A percentile compares a stretch with the other conserved stretches of the same genome.
phyloP scores from a whole-genome alignment of 2,329 filamentous ascomycete species.

The Alternaria atra region DNA sequence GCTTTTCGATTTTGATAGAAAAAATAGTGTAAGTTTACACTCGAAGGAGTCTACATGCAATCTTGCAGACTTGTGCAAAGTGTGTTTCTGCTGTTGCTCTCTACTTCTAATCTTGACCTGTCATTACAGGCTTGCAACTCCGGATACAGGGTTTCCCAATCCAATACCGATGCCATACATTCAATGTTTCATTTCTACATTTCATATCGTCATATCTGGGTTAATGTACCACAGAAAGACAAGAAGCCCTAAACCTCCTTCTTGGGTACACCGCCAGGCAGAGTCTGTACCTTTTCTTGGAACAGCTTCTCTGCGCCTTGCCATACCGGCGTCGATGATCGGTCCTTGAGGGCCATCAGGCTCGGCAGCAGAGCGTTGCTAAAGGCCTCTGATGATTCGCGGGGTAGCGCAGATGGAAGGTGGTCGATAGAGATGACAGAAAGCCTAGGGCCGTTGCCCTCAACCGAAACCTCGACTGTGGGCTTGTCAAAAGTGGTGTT shows the following conservation, averaged over 20 bases:
- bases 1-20: too few species aligned
- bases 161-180: background rate
- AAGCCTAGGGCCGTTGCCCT: slow-evolving; percentile 66
- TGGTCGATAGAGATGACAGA: slow-evolving; percentile 74
- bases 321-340: slow-evolving; percentile 80
- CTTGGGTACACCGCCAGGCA: slow-evolving; percentile 61
- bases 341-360: slow-evolving; percentile 79
- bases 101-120: too few species aligned
- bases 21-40: too few species aligned
- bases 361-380: slow-evolving; percentile 79
- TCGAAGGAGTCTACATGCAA: too few species aligned
- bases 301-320: slow-evolving; percentile 83
- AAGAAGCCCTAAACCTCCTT: slow-evolving; percentile 35
- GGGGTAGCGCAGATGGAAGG: slow-evolving; percentile 72
- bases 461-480: slow-evolving; percentile 77
- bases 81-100: too few species aligned
- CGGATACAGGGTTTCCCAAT: too few species aligned
- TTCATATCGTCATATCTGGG: slow-evolving; percentile 1
- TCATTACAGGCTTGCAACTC: too few species aligned
- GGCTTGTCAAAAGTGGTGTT: slow-evolving; percentile 89
- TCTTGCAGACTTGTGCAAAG: too few species aligned
- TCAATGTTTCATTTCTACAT: background rate
- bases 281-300: slow-evolving; percentile 77
- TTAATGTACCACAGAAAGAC: background rate
- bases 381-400: slow-evolving; percentile 89